Conservation (phyloP, 1,284 basidiomycete species). For the Trichosporon coremiiforme region DNA sequence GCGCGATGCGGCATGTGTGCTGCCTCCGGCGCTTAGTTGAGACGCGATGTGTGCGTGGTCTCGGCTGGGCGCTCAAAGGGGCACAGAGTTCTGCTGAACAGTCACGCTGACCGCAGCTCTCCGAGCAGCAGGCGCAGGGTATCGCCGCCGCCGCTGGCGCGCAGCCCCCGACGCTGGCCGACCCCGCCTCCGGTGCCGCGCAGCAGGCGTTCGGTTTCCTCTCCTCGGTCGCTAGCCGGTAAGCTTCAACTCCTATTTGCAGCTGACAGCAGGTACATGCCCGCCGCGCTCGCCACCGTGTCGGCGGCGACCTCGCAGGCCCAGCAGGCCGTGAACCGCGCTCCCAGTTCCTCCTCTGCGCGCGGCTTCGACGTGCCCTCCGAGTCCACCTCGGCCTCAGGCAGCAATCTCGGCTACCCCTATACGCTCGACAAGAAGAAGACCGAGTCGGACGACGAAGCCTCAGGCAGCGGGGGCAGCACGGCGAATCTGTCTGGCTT, state of each 20-base stretch:
- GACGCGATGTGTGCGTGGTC: no score
- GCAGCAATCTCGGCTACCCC: not conserved
- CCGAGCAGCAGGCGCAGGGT: conserved; percentile 23
- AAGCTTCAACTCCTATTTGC: conserved; percentile 28
- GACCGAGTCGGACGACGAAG: conserved; percentile 20
- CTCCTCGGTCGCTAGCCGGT: conserved; percentile 47
- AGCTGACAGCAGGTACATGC: conserved; percentile 42
- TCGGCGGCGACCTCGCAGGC: conserved; percentile 38
- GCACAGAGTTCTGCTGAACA: no score
- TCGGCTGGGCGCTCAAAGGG: no score
- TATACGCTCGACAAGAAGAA: not conserved
- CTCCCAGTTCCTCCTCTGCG: conserved; percentile 4
- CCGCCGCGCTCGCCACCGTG: conserved; percentile 48
- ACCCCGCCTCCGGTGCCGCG: conserved; percentile 51
- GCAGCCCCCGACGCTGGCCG: conserved; percentile 51
- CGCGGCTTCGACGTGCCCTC: conserved; percentile 27
- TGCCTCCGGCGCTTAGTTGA: no score
- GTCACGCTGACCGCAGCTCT: conserved; percentile 23
- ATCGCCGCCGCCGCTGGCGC: conserved; percentile 21
- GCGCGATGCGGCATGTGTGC: no score
- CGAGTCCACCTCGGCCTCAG: not conserved
- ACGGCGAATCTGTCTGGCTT: conserved; percentile 32
- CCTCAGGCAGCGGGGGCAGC: conserved; percentile 26
- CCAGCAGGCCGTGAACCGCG: conserved; percentile 14
- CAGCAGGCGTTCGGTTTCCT: conserved; percentile 47